Evolutionary conservation across 2,329 filamentous ascomycete genomes (phyloP), one percentile per base, ranked within the genome.

Genomic region (Blumeria graminis): DNA sequence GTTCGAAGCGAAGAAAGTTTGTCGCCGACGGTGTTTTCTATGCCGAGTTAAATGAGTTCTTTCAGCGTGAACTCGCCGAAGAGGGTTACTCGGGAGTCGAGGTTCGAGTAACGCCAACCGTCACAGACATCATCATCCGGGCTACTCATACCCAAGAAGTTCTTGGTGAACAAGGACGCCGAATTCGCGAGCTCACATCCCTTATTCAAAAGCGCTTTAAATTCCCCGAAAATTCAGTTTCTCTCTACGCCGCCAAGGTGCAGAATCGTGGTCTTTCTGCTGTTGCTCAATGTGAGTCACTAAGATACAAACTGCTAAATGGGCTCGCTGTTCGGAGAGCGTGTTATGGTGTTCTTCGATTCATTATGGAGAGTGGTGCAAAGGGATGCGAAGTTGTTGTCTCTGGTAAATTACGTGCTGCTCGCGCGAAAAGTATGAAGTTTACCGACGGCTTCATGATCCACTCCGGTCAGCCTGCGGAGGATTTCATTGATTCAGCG

Each of bases 391-490:
- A 98, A 79, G 92, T 98, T 65, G 92, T 98, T 71, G 92, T 98
- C 66, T 95, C 88, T 67, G 92, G 92, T 74, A 98, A 98, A 84
- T 86, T 98, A 68, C 84, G 92, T 71, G 92, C 92, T 73, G 92
- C 92, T 69, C 88, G 92, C 80, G 92, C 92, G 75, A 98, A 98
- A 87, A 87, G 81, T 77, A 98, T 98, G 92, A 98, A 98, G 84
- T 98, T 98, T 84, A 98, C 92, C 74, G 89, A 98, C 75, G 92
- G 92, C 72, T 98, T 98, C 87, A 98, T 98, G 92, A 98, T 98
- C 77, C 92, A 98, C 86, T 98, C 92, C 69, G 92, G 92, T 76
- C 92, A 98, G 75, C 92, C 92, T 70, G 92, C 90, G 70, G 90
- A 93, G 77, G 92, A 98, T 77, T 98, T 98, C 79, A 98, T 98